Evolutionary conservation across 331 rosid genomes (phyloP).

Genomic region (Quercus phellos): DNA sequence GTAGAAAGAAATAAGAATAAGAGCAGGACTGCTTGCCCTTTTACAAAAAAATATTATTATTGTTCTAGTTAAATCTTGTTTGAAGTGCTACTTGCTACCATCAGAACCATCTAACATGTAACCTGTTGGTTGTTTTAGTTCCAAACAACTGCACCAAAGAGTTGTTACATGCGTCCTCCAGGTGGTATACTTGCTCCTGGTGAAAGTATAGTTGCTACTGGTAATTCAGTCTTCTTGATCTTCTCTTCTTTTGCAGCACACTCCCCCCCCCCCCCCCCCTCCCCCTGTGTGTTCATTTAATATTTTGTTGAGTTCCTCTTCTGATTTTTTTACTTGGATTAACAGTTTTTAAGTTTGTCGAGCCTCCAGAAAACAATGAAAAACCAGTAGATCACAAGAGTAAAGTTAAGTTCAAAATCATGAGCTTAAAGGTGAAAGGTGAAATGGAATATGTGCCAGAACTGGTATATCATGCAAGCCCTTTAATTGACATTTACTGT

Average conservation of each 20-base stretch:
- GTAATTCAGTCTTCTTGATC: slow-evolving; percentile 42
- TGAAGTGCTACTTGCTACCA: background rate
- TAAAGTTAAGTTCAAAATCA: slow-evolving; percentile 92
- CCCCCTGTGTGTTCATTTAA: background rate
- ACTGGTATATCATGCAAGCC: slow-evolving; percentile 51
- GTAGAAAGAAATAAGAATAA: background rate
- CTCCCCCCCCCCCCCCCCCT: too few relatives aligned
- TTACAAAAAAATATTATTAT: background rate
- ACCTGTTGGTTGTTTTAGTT: slow-evolving; percentile 50
- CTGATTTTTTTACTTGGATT: slow-evolving; percentile 24
- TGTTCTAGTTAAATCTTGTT: background rate
- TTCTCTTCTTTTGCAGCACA: background rate
- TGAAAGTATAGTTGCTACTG: slow-evolving; percentile 81
- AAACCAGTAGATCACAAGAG: slow-evolving; percentile 70
- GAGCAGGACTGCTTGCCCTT: background rate
- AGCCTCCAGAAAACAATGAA: slow-evolving; percentile 87
- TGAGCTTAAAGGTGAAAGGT: slow-evolving; percentile 94
- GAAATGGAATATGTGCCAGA: slow-evolving; percentile 89
- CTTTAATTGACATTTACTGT: slow-evolving; percentile 12
- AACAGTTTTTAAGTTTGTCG: slow-evolving; percentile 96
- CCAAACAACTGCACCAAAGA: slow-evolving; percentile 98
- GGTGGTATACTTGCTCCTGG: slow-evolving; percentile 90
- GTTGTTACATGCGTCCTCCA: slow-evolving; percentile 98
- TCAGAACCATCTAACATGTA: slow-evolving; percentile 12
- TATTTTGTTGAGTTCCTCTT: slow-evolving; percentile 12